phyloP scores from a whole-genome alignment of 2,329 filamentous ascomycete species.

The Penicillium verrucosum region DNA sequence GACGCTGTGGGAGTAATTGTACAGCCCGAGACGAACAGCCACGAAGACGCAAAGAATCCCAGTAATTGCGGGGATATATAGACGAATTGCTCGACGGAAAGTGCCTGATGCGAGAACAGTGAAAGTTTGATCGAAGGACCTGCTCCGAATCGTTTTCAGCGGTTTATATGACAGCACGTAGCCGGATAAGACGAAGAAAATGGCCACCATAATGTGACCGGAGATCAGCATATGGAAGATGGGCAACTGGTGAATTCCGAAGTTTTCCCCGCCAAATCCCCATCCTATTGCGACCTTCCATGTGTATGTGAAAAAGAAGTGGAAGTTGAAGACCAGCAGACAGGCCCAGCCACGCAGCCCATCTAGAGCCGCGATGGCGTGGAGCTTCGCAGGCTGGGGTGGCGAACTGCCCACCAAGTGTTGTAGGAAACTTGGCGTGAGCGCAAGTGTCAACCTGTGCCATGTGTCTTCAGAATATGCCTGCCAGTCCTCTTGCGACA shows the following conservation, averaged over 20 bases:
- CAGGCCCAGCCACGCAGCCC: conserved; percentile 45
- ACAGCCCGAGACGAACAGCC: conserved; percentile 43
- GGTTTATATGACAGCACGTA: conserved; percentile 48
- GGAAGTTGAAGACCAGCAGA: conserved; percentile 47
- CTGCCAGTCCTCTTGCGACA: conserved; percentile 27
- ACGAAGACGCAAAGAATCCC: conserved; percentile 42
- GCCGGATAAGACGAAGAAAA: conserved; percentile 50
- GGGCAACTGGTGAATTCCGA: conserved; percentile 41
- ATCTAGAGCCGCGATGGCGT: conserved; percentile 42
- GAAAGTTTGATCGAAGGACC: conserved; percentile 40
- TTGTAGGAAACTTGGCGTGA: conserved; percentile 39
- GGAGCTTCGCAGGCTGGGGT: conserved; percentile 28
- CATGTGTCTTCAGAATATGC: conserved; percentile 22
- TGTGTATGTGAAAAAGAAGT: conserved; percentile 46
- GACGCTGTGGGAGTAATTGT: conserved; percentile 38
- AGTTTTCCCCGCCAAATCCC: conserved; percentile 42
- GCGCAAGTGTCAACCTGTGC: conserved; percentile 27
- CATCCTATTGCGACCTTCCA: conserved; percentile 41
- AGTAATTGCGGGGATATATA: conserved; percentile 43
- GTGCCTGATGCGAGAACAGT: conserved; percentile 42
- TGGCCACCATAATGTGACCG: conserved; percentile 48
- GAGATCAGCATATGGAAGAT: conserved; percentile 44
- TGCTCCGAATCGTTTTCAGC: conserved; percentile 38
- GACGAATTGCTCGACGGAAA: conserved; percentile 43
- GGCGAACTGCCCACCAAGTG: conserved; percentile 32